Evolutionary conservation across 2,329 filamentous ascomycete genomes (phyloP), one percentile per base, ranked within the genome.

Genomic region (Talaromyces sp.): DNA sequence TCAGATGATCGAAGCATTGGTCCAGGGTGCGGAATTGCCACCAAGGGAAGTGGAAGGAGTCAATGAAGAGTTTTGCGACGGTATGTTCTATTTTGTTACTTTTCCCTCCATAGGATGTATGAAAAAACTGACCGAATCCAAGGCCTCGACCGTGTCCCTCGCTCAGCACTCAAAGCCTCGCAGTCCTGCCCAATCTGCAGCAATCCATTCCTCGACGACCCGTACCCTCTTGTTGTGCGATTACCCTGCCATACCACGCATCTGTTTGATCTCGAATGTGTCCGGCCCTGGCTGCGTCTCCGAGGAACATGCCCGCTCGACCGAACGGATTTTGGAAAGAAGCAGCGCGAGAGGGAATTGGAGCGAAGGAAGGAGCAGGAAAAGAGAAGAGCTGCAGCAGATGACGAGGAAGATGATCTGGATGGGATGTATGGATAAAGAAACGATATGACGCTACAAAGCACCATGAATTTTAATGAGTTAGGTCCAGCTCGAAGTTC

Each of bases 281-380:
- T 88, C 62, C 74, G 80, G 61, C 85, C 85, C 0, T 88, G 85
- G 85, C 72, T 88, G 63, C 81, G 86, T 64, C 75, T 88, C 59
- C 83, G 86, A 63, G 82, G 83, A 9, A 87, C 85, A 21, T 88
- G 85, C 72, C 85, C 85, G 19, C 75, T 88, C 54, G 85, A 87
- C 68, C 78, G 85, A 56, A 79, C 81, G 68, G 81, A 83, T 69
- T 76, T 88, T 61, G 74, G 83, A 19, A 85, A 85, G 74, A 79
- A 82, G 73, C 72, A 79, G 64, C 75, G 73, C 71, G 82, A 76
- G 69, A 81, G 70, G 73, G 77, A 65, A 74, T 83, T 66, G 76
- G 84, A 62, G 77, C 81, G 62, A 78, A 81, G 65, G 79, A 83
- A 60, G 80, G 75, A 65, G 79, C 82, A 68, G 80, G 65, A 73